phyloP scores from a whole-genome alignment of 2,329 filamentous ascomycete species.

The Grosmannia huntii region DNA sequence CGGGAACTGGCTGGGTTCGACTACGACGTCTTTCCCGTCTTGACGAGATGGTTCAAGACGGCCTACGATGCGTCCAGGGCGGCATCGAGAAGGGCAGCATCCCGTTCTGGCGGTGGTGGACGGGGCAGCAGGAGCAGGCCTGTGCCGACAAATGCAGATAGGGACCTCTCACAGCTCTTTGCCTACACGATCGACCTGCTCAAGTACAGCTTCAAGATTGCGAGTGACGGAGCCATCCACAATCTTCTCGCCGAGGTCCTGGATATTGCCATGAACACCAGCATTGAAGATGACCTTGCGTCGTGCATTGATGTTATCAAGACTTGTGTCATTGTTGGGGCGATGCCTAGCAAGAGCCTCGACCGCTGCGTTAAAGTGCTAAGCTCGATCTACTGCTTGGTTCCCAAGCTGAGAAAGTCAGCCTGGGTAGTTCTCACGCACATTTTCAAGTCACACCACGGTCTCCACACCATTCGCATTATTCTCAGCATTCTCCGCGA shows the following conservation, averaged over 20 bases:
- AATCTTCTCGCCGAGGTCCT: slow-evolving; percentile 50
- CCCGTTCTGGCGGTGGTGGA: slow-evolving; percentile 19
- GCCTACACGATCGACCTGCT: slow-evolving; percentile 53
- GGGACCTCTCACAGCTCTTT: slow-evolving; percentile 52
- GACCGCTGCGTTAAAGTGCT: slow-evolving; percentile 56
- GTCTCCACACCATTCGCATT: slow-evolving; percentile 53
- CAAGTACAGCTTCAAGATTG: slow-evolving; percentile 63
- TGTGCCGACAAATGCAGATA: slow-evolving; percentile 38
- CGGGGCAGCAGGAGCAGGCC: slow-evolving; percentile 18
- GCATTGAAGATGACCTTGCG: slow-evolving; percentile 48
- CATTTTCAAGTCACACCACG: slow-evolving; percentile 61
- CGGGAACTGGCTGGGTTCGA: slow-evolving; percentile 54
- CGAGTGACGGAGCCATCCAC: slow-evolving; percentile 48
- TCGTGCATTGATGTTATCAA: slow-evolving; percentile 57
- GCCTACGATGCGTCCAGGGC: slow-evolving; percentile 32
- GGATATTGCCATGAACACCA: slow-evolving; percentile 56
- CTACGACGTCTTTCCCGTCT: slow-evolving; percentile 50
- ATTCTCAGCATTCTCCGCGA: slow-evolving; percentile 49
- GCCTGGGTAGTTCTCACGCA: slow-evolving; percentile 61
- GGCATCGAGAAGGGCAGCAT: slow-evolving; percentile 25
- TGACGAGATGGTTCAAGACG: slow-evolving; percentile 47
- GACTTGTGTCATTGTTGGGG: slow-evolving; percentile 58
- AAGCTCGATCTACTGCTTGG: slow-evolving; percentile 57
- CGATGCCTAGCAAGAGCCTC: slow-evolving; percentile 50
- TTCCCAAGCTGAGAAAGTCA: slow-evolving; percentile 45